Conservation (phyloP, 176 grass and related monocot genomes). For the Carex parvula region DNA sequence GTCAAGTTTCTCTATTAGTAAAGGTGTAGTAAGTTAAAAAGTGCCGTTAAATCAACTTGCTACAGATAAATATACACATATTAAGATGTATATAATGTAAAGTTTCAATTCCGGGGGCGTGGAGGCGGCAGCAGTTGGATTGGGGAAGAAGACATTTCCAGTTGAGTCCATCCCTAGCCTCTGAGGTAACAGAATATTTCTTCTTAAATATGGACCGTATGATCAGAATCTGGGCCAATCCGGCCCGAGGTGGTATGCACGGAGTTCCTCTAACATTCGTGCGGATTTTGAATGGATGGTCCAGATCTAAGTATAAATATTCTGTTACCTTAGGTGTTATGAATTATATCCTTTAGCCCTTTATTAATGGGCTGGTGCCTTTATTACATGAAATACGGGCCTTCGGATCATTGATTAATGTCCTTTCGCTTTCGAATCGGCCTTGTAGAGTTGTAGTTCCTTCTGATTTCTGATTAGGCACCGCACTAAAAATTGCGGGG, state of each 20-base stretch:
- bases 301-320: not conserved
- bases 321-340: no score
- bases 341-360: not conserved
- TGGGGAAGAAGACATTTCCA: constrained; percentile 37
- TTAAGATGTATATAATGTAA: not conserved
- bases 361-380: not conserved
- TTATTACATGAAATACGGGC: not conserved
- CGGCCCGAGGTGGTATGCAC: no score
- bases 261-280: no score
- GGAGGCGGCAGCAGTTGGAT: constrained; percentile 23
- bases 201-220: no score
- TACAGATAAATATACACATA: not conserved
- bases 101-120: not conserved
- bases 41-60: not conserved
- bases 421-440: not conserved
- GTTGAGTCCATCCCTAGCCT: not conserved
- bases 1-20: accelerated
- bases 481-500: not conserved
- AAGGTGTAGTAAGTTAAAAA: not conserved
- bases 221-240: no score
- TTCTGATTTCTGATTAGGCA: not conserved
- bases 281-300: no score
- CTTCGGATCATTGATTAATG: not conserved
- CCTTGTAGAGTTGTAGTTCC: no score
- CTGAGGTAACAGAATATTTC: no score